These are phyloP conservation scores for Leersia perrieri DNA, from an alignment of 176 grass and related monocot species.

Conservation along the genomic window DNA sequence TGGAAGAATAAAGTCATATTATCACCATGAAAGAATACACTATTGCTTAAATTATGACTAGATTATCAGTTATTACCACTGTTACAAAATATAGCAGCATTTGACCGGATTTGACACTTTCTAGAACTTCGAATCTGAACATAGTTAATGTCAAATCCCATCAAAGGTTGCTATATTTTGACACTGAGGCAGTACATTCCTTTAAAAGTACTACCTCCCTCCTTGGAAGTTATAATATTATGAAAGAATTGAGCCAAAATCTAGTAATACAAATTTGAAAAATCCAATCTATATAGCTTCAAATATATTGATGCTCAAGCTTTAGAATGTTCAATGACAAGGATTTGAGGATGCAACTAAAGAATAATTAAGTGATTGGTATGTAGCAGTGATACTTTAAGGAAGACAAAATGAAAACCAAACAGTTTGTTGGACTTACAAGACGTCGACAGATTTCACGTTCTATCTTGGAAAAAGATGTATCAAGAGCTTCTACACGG, in stretches of 20 bases:
- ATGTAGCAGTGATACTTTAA: too few relatives aligned
- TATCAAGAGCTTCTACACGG: conserved; percentile 86
- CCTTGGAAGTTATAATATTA: too few relatives aligned
- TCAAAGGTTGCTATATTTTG: too few relatives aligned
- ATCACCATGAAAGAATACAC: conserved; percentile 1
- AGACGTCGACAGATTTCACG: conserved; percentile 78
- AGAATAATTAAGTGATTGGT: neutral
- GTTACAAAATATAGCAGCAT: too few relatives aligned
- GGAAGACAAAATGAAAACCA: neutral
- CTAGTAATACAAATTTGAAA: neutral
- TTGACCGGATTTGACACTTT: too few relatives aligned
- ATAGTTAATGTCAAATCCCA: too few relatives aligned
- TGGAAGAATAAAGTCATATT: neutral
- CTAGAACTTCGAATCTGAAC: too few relatives aligned
- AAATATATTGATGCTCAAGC: neutral
- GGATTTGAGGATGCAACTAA: neutral
- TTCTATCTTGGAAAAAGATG: conserved; percentile 85
- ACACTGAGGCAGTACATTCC: too few relatives aligned
- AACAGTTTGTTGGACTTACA: conserved; percentile 52
- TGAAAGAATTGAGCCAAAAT: neutral
- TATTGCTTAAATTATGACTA: neutral
- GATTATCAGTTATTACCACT: conserved; percentile 10
- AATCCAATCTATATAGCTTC: too few relatives aligned
- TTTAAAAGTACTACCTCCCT: too few relatives aligned
- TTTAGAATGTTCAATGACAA: neutral